Evolutionary conservation across 2,329 filamentous ascomycete genomes (phyloP).

Genomic region (Epichloe hybrida): DNA sequence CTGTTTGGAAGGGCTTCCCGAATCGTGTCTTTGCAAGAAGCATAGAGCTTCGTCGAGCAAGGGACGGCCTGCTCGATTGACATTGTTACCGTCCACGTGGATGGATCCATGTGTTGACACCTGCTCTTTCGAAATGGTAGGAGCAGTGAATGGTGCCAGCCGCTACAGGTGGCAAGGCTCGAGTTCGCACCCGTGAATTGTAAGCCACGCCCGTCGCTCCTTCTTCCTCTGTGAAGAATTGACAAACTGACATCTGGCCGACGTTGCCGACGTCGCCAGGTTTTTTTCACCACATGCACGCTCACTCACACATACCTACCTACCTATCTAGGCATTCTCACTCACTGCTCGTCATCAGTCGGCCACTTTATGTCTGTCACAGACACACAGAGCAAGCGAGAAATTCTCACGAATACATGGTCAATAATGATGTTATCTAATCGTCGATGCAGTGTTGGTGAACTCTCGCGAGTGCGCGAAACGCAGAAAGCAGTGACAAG

Average conservation of each 20-base stretch:
- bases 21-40: not conserved
- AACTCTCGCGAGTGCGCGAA: not conserved
- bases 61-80: not conserved
- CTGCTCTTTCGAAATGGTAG: constrained; percentile 4
- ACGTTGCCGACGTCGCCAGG: too few species aligned
- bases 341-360: too few species aligned
- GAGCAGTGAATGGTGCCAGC: constrained; percentile 6
- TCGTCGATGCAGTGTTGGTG: not conserved
- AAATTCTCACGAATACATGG: too few species aligned
- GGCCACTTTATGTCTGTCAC: too few species aligned
- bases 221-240: constrained; percentile 4
- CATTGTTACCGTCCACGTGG: constrained; percentile 2
- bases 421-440: not conserved
- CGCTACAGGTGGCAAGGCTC: constrained; percentile 6
- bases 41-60: not conserved
- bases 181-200: not conserved
- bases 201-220: constrained; percentile 1
- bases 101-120: constrained; percentile 3
- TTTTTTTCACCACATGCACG: too few species aligned
- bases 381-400: too few species aligned
- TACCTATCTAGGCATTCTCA: too few species aligned
- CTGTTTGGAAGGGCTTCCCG: not conserved
- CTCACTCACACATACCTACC: too few species aligned
- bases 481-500: not conserved
- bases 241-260: not conserved